Evolutionary conservation across 1,284 basidiomycete species (phyloP).

Genomic region (Flammula alnicola): DNA sequence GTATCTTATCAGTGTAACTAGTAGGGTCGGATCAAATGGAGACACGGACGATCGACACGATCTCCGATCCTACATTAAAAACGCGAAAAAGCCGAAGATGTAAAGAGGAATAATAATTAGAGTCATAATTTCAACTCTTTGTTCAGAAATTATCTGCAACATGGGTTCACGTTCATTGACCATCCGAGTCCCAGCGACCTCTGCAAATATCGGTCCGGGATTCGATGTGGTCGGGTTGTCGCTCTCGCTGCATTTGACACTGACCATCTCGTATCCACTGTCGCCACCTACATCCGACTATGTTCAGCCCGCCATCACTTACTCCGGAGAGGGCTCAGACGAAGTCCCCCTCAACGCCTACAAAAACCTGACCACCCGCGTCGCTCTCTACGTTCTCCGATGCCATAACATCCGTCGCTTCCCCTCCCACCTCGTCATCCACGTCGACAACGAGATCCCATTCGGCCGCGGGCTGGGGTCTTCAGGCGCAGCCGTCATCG

Average conservation of each 20-base stretch:
- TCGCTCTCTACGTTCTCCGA: slow-evolving; percentile 95
- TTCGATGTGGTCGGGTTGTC: slow-evolving; percentile 99
- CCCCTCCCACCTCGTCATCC: slow-evolving; percentile 75
- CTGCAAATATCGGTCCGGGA: slow-evolving; percentile 98
- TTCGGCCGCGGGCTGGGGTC: slow-evolving; percentile 98
- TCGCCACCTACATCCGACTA: slow-evolving; percentile 35
- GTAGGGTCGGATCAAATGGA: no score
- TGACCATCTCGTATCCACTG: slow-evolving; percentile 63
- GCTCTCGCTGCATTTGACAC: slow-evolving; percentile 85
- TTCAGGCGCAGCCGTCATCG: slow-evolving; percentile 97
- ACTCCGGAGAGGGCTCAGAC: slow-evolving; percentile 87
- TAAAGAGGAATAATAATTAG: neutral
- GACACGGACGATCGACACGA: no score
- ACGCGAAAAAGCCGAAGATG: slow-evolving; percentile 1
- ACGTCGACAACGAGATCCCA: slow-evolving; percentile 92
- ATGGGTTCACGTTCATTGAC: slow-evolving; percentile 46
- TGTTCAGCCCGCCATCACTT: slow-evolving; percentile 69
- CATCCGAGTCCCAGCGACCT: slow-evolving; percentile 93
- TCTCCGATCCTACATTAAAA: neutral
- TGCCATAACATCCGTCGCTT: slow-evolving; percentile 80
- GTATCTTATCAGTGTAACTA: no score
- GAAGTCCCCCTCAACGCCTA: slow-evolving; percentile 95
- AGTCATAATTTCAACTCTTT: neutral
- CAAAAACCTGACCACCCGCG: slow-evolving; percentile 98
- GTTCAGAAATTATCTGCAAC: neutral